Conservation (phyloP, 2,329 filamentous ascomycete genomes). For the Geosmithia morbida region DNA sequence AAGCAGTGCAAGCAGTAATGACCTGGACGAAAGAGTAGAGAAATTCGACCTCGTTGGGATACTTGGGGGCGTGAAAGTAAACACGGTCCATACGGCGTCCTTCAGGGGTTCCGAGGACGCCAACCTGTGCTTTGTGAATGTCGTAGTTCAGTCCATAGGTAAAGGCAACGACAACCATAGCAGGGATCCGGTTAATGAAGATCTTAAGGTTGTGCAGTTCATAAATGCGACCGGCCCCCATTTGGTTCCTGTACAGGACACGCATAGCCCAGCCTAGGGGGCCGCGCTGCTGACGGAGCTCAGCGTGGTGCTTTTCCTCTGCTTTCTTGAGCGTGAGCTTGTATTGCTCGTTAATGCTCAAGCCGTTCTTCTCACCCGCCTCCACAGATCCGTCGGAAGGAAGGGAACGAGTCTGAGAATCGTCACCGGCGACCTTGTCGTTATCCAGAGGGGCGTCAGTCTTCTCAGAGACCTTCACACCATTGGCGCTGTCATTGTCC, state of each 20-base stretch:
- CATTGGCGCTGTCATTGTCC: constrained; percentile 8
- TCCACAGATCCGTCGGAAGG: constrained; percentile 12
- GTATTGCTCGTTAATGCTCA: constrained; percentile 37
- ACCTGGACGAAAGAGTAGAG: constrained; percentile 54
- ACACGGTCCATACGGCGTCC: constrained; percentile 56
- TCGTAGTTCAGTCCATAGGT: constrained; percentile 73
- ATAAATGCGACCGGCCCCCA: constrained; percentile 60
- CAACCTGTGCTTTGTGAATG: constrained; percentile 62
- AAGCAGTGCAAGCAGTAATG: constrained; percentile 56
- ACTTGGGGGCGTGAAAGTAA: constrained; percentile 49
- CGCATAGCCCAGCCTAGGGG: constrained; percentile 79
- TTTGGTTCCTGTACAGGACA: constrained; percentile 56
- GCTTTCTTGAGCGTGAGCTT: constrained; percentile 27
- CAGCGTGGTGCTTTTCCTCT: constrained; percentile 43
- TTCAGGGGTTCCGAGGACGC: constrained; percentile 57
- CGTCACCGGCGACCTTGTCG: constrained; percentile 12
- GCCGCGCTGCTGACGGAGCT: constrained; percentile 46
- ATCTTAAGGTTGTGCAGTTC: constrained; percentile 57
- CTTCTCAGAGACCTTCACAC: constrained; percentile 5
- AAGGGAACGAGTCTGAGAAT: constrained; percentile 13
- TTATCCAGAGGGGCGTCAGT: constrained; percentile 11
- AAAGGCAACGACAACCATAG: constrained; percentile 43
- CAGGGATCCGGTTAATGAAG: constrained; percentile 51
- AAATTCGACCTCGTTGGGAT: constrained; percentile 57
- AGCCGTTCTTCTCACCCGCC: constrained; percentile 24